Conservation (phyloP, 2,329 filamentous ascomycete genomes). For the Cordyceps fumosorosea region DNA sequence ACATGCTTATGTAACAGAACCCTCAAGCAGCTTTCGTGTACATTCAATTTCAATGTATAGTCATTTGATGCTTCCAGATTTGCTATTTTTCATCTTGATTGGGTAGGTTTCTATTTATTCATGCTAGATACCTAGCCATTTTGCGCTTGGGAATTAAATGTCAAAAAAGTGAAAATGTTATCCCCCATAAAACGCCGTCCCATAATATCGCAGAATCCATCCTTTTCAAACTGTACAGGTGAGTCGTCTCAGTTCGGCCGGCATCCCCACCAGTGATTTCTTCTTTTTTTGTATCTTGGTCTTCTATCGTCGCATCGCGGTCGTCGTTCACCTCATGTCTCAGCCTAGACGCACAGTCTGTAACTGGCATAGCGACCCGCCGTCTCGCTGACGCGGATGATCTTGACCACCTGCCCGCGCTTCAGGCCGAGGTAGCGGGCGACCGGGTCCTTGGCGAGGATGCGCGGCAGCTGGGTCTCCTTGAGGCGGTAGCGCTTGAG, state of each 20-base stretch:
- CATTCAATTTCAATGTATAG: not conserved
- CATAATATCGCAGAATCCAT: conserved; percentile 3
- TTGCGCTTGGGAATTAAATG: conserved; percentile 5
- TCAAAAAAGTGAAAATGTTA: conserved; percentile 5
- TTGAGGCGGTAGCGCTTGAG: conserved; percentile 89
- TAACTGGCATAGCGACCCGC: conserved; percentile 96
- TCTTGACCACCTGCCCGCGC: conserved; percentile 95
- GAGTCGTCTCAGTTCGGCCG: not conserved
- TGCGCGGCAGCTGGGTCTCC: conserved; percentile 92
- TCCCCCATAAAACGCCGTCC: conserved; percentile 10
- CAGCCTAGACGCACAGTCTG: conserved; percentile 54
- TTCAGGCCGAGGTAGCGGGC: conserved; percentile 85
- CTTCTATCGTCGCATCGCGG: not conserved
- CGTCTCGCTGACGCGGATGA: conserved; percentile 91
- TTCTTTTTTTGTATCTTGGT: not conserved
- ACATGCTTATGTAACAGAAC: not conserved
- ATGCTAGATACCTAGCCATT: conserved; percentile 2
- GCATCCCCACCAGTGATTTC: not conserved
- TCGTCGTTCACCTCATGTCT: conserved; percentile 14
- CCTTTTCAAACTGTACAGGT: conserved; percentile 8
- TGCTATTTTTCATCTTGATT: not conserved
- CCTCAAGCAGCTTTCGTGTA: not conserved
- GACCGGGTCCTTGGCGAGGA: conserved; percentile 86
- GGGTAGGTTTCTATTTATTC: not conserved
- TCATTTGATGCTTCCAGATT: too few species aligned